Evolutionary conservation across 441 rosid genomes (phyloP).

Genomic region (Syzygium syzygioides): DNA sequence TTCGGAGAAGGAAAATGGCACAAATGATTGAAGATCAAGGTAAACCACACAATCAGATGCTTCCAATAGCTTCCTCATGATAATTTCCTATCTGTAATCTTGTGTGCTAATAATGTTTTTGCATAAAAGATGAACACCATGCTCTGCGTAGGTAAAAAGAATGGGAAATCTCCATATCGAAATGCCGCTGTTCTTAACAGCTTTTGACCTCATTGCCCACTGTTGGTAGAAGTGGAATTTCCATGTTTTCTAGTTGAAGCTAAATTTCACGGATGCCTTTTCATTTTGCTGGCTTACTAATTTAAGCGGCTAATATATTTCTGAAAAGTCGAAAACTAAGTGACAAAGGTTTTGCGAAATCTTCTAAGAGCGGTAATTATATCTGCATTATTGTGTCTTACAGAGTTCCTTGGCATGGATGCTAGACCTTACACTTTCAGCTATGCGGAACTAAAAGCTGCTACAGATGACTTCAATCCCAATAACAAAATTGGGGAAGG

Average conservation of each 20-base stretch:
- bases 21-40: conserved; percentile 40
- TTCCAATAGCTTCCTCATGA: neutral
- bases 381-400: conserved; percentile 9
- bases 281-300: neutral
- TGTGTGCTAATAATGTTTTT: neutral
- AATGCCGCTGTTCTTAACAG: neutral
- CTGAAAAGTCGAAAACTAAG: neutral
- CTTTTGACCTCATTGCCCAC: neutral
- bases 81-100: neutral
- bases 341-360: neutral
- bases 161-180: neutral
- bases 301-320: neutral
- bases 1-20: conserved; percentile 21
- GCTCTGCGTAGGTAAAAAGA: neutral
- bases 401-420: conserved; percentile 41
- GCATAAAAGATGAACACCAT: neutral
- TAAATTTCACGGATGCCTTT: neutral
- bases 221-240: neutral
- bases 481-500: conserved; percentile 72
- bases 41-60: neutral
- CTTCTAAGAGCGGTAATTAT: neutral
- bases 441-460: conserved; percentile 49
- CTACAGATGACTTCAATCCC: conserved; percentile 51
- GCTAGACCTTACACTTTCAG: conserved; percentile 56
- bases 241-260: neutral